A percentile compares a stretch with the other conserved stretches of the same genome.
These are phyloP conservation scores for Metarhizium humberi DNA, from an alignment of 2,329 filamentous ascomycete species.

Conservation along the genomic window DNA sequence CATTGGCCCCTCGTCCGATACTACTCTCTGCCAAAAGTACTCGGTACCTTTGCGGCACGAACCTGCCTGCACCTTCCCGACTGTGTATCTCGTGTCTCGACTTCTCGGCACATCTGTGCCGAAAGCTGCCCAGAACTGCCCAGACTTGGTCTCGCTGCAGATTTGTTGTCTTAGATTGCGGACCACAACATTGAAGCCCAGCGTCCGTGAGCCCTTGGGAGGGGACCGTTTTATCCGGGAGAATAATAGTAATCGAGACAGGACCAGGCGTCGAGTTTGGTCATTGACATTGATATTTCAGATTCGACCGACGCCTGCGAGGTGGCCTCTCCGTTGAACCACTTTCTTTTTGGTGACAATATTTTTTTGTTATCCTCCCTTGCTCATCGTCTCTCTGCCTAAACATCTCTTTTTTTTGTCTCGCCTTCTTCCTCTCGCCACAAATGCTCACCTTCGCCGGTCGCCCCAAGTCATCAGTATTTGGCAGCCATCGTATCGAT, in stretches of 20 bases:
- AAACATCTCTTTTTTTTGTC: not conserved
- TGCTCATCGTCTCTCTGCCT: not conserved
- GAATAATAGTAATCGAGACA: not conserved
- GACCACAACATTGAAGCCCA: not conserved
- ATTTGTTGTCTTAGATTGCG: constrained; percentile 6
- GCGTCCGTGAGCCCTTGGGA: not conserved
- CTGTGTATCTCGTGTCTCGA: constrained; percentile 5
- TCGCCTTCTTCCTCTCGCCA: constrained; percentile 1
- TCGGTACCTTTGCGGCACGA: not conserved
- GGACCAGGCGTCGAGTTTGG: not conserved
- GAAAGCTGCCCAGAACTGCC: constrained; percentile 2
- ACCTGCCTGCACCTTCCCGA: constrained; percentile 7
- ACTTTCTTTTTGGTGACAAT: not conserved
- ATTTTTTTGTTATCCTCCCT: not conserved
- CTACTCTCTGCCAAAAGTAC: not conserved
- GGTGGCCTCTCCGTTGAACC: not conserved
- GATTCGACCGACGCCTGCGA: not conserved
- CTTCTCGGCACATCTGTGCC: constrained; percentile 7
- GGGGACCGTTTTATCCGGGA: not conserved
- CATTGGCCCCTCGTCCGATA: too few relatives aligned
- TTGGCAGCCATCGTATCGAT: constrained; percentile 5
- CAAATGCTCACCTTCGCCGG: constrained; percentile 8
- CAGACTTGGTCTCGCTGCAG: constrained; percentile 3
- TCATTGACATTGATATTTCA: not conserved
- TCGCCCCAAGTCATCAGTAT: constrained; percentile 4